Conservation (phyloP, 179 eudicot species). For the Patellifolia procumbens region DNA sequence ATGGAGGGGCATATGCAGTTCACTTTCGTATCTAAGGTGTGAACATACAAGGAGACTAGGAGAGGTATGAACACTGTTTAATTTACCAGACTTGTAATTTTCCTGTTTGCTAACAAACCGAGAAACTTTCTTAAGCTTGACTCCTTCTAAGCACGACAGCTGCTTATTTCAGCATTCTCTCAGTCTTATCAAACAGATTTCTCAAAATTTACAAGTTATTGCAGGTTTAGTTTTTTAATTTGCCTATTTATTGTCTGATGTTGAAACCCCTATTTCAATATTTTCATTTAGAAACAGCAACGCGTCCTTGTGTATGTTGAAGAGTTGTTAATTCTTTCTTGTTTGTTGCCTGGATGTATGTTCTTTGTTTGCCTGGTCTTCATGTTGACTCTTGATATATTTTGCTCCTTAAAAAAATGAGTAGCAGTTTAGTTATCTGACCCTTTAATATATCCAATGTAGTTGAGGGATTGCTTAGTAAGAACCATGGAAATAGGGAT, state of each 20-base stretch:
- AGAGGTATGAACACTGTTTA: slow-evolving; percentile 7
- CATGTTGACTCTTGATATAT: slow-evolving; percentile 6
- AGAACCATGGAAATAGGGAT: not conserved
- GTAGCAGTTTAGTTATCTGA: not conserved
- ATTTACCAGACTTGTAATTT: not conserved
- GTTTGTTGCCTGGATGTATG: slow-evolving; percentile 2
- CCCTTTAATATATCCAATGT: not conserved
- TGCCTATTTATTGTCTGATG: not conserved
- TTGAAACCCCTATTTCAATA: not conserved
- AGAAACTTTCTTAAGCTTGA: not conserved
- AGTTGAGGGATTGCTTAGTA: not conserved
- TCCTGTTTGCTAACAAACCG: not conserved
- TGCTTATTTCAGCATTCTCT: slow-evolving; percentile 7
- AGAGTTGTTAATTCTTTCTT: not conserved
- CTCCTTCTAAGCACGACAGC: slow-evolving; percentile 5
- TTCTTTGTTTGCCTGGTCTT: slow-evolving; percentile 16
- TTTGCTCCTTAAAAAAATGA: not conserved
- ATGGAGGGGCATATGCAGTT: not conserved
- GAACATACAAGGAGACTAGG: not conserved
- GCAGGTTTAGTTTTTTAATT: not conserved
- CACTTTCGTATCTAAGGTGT: not conserved
- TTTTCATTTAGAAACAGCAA: too few species aligned
- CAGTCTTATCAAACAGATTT: not conserved
- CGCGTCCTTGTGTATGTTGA: not conserved
- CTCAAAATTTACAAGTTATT: not conserved